Conservation (phyloP, 345 rosid species). For the Theobroma cacao region DNA sequence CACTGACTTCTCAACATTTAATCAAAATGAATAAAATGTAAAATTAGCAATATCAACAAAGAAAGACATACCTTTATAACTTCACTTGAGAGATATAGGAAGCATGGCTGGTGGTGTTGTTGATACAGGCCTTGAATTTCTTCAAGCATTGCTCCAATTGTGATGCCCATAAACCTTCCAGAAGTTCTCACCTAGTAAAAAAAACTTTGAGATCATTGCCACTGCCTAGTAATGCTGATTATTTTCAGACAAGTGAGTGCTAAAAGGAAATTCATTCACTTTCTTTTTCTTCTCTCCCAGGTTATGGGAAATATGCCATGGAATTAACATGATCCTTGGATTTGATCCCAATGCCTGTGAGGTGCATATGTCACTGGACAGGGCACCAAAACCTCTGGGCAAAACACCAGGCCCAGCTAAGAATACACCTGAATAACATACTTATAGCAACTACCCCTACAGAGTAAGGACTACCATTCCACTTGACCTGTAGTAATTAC, state of each 20-base stretch:
- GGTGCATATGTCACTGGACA: background rate
- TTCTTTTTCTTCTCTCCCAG: background rate
- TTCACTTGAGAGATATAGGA: conserved; percentile 98
- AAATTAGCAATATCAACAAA: background rate
- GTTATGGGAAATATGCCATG: background rate
- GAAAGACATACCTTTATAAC: conserved; percentile 78
- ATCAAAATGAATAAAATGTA: background rate
- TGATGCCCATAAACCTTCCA: conserved; percentile 86
- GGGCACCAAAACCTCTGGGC: background rate
- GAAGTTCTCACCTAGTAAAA: conserved; percentile 81
- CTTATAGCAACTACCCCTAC: background rate
- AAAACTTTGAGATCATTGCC: conserved; percentile 17
- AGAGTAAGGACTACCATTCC: background rate
- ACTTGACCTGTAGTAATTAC: background rate
- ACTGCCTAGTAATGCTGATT: conserved; percentile 6
- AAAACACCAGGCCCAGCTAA: background rate
- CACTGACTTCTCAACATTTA: conserved; percentile 11
- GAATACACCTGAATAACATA: background rate
- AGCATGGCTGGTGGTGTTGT: conserved; percentile 96
- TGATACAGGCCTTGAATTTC: conserved; percentile 89
- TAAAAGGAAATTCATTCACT: background rate
- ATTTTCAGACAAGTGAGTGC: background rate
- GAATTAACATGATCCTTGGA: background rate
- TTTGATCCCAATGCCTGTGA: background rate
- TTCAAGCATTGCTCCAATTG: conserved; percentile 92